Evolutionary conservation across 2,329 filamentous ascomycete genomes (phyloP).

Genomic region (Fusarium sacchari): DNA sequence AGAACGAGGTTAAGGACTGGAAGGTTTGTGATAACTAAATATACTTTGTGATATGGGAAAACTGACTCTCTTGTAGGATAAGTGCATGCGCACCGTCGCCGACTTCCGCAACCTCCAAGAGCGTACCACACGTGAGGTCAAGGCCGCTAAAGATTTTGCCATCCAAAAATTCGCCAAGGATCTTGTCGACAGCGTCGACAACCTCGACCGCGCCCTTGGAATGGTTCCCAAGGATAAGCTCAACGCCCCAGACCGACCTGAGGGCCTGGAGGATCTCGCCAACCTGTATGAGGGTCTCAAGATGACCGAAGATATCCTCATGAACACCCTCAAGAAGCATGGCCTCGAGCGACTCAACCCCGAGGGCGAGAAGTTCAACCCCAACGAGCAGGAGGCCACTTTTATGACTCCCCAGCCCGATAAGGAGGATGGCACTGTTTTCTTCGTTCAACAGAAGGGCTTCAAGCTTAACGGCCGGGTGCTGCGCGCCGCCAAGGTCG

Average conservation of each 20-base stretch:
- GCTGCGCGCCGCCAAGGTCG: slow-evolving; percentile 92
- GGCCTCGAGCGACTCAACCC: slow-evolving; percentile 92
- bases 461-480: slow-evolving; percentile 93
- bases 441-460: slow-evolving; percentile 94
- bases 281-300: slow-evolving; percentile 89
- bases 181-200: slow-evolving; percentile 94
- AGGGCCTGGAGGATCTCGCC: slow-evolving; percentile 74
- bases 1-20: slow-evolving; percentile 72
- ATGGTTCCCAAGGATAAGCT: slow-evolving; percentile 83
- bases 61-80: slow-evolving; percentile 71
- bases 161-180: slow-evolving; percentile 97
- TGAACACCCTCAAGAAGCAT: slow-evolving; percentile 91
- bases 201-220: slow-evolving; percentile 90
- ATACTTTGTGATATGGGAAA: background rate
- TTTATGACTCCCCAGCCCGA: slow-evolving; percentile 90
- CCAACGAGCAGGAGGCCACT: slow-evolving; percentile 94
- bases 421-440: slow-evolving; percentile 90
- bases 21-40: slow-evolving; percentile 70
- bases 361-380: slow-evolving; percentile 87
- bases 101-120: slow-evolving; percentile 99
- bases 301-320: slow-evolving; percentile 92
- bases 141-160: slow-evolving; percentile 88
- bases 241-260: slow-evolving; percentile 58
- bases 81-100: slow-evolving; percentile 91
- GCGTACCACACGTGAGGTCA: slow-evolving; percentile 89